Conservation (phyloP, 2,329 filamentous ascomycete genomes). For the Apiospora marii region DNA sequence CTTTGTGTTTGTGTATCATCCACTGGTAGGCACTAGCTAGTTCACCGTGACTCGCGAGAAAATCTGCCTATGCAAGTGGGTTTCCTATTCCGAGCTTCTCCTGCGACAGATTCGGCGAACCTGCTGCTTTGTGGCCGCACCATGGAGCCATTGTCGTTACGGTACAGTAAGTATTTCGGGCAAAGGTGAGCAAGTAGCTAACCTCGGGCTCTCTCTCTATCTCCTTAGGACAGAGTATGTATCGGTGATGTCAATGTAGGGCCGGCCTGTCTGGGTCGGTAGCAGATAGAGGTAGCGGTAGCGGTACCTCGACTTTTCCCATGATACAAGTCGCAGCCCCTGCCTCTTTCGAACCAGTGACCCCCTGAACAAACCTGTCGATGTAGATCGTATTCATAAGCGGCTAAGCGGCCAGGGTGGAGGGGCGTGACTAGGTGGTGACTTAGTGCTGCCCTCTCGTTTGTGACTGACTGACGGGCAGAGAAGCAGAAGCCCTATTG, state of each 20-base stretch:
- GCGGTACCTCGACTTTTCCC: not conserved
- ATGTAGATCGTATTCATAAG: slow-evolving; percentile 23
- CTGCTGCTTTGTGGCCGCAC: slow-evolving; percentile 3
- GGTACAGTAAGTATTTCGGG: not conserved
- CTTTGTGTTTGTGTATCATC: slow-evolving; percentile 16
- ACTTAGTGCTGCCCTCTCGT: not conserved
- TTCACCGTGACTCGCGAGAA: not conserved
- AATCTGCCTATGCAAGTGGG: slow-evolving; percentile 2
- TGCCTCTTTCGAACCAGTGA: slow-evolving; percentile 2
- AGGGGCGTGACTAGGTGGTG: slow-evolving; percentile 3
- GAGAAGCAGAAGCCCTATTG: not conserved
- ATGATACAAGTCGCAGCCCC: not conserved
- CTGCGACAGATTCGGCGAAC: not conserved
- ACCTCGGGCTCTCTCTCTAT: not conserved
- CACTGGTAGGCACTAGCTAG: not conserved
- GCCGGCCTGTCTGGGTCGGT: not conserved
- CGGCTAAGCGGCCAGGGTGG: slow-evolving; percentile 21
- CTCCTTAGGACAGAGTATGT: not conserved
- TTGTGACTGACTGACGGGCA: not conserved
- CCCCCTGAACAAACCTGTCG: slow-evolving; percentile 7
- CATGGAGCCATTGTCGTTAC: not conserved
- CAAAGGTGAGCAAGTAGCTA: not conserved
- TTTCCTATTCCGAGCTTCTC: slow-evolving; percentile 15
- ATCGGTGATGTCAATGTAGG: slow-evolving; percentile 5
- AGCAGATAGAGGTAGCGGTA: not conserved